Evolutionary conservation across 2,329 filamentous ascomycete genomes (phyloP), one percentile per base, ranked within the genome.

Genomic region (Cadophora malorum): DNA sequence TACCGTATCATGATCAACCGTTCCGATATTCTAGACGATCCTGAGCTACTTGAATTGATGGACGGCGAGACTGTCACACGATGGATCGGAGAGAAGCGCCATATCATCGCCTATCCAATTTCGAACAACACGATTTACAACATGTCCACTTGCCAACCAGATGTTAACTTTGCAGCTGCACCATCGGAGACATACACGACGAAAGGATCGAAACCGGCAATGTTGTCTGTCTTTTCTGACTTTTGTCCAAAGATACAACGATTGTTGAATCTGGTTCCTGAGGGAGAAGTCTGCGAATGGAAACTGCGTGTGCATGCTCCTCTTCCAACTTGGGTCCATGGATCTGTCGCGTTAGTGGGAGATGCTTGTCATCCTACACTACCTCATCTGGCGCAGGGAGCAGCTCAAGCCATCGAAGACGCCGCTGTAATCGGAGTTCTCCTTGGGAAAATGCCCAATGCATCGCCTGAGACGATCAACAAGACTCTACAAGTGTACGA

Each of bases 101-200:
- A 94, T 78, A 91, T 93, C 77, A 92, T 94, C 73, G 90, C 90
- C 0, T 95, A 94, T 77, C 89, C 91, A 0, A 89, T 95, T 53
- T 84, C 86, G 69, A 86, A 84, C 75, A 88, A 92, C 74, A 83
- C 83, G 45, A 84, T 90, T 73, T 90, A 90, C 80, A 90, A 90
- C 78, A 79, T 90, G 41, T 88, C 87, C 14, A 84, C 87, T 12
- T 82, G 85, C 35, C 88, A 90, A 76, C 88, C 88, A 2, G 88
- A 90, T 73, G 80, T 79, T 70, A 85, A 88, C 76, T 88, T 88
- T 65, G 85, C 87, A 14, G 81, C 82, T 10, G 85, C 87, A 2
- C 83, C 85, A 3, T 84, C 82, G 38, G 83, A 82, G 47, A 89
- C 85, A 0, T 91, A 90, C 82, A 90, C 88, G 0, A 90, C 87